phyloP scores from a whole-genome alignment of 2,329 filamentous ascomycete species.

The Penicillium sp. region DNA sequence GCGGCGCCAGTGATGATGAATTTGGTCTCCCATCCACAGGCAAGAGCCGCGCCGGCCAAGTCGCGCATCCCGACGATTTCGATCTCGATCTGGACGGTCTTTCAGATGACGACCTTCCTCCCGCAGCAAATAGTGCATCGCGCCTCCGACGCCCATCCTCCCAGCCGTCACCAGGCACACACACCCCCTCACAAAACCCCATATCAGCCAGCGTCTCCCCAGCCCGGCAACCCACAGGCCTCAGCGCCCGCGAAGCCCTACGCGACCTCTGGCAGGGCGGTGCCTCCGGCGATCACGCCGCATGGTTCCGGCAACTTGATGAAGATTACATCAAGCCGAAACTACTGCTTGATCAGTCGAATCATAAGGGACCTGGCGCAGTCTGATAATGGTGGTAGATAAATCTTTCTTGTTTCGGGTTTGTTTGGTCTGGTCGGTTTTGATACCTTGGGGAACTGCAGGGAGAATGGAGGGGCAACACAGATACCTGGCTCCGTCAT shows the following conservation, averaged over 20 bases:
- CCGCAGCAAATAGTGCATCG: conserved; percentile 49
- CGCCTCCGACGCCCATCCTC: conserved; percentile 44
- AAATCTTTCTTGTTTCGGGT: neutral
- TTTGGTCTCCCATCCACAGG: conserved; percentile 47
- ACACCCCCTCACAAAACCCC: conserved; percentile 26
- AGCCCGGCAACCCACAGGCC: conserved; percentile 41
- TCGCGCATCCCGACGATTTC: conserved; percentile 36
- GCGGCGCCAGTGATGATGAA: conserved; percentile 53
- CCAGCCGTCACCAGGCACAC: conserved; percentile 33
- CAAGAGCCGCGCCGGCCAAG: conserved; percentile 48
- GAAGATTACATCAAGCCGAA: conserved; percentile 96
- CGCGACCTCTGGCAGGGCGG: conserved; percentile 76
- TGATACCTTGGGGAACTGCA: conserved; percentile 13
- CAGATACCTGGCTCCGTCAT: neutral
- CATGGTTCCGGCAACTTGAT: conserved; percentile 88
- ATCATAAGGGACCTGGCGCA: conserved; percentile 47
- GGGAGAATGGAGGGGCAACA: neutral
- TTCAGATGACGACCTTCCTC: conserved; percentile 63
- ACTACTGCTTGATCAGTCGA: conserved; percentile 74
- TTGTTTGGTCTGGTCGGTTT: neutral
- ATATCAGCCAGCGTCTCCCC: conserved; percentile 34
- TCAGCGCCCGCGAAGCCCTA: conserved; percentile 77
- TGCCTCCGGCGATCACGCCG: conserved; percentile 78
- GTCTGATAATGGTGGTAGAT: conserved; percentile 31
- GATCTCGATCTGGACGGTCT: conserved; percentile 46